phyloP scores from a whole-genome alignment of 2,329 filamentous ascomycete genomes.

The Phaeophleospora eucalypticola region DNA sequence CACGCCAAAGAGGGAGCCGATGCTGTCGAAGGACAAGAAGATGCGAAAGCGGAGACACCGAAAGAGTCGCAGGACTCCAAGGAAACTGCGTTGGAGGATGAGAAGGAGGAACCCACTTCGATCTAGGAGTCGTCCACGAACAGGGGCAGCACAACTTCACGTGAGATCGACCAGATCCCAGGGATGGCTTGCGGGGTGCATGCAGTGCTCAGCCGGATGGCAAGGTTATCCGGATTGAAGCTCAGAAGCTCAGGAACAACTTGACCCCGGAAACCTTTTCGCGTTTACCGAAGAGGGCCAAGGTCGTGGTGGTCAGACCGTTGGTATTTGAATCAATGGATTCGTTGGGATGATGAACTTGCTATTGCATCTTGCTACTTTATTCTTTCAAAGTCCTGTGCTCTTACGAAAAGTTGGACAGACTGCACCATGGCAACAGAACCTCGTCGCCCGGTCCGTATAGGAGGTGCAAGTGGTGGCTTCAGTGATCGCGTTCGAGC shows the following conservation, averaged over 20 bases:
- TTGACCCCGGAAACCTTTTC: neutral
- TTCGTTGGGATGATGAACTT: neutral
- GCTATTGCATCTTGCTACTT: neutral
- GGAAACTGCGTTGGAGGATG: neutral
- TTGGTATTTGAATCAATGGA: neutral
- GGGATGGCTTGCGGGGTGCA: neutral
- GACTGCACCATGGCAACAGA: neutral
- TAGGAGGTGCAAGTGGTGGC: slow-evolving; percentile 32
- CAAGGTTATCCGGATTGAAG: neutral
- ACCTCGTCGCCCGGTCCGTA: slow-evolving; percentile 12
- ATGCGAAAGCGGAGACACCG: neutral
- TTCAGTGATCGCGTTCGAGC: slow-evolving; percentile 33
- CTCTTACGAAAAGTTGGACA: neutral
- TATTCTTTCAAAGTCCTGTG: neutral
- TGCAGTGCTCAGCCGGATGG: neutral
- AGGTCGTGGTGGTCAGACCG: neutral
- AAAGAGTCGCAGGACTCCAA: neutral
- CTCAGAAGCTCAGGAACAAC: too few relatives aligned
- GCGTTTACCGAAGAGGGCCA: neutral
- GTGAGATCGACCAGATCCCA: neutral
- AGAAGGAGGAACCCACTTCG: neutral
- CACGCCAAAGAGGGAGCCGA: neutral
- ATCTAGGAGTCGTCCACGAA: neutral
- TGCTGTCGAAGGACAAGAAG: neutral
- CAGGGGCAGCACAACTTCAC: neutral